These are phyloP conservation scores for Aquanectria penicillioides DNA, from an alignment of 2,329 filamentous ascomycete genomes.

Conservation along the genomic window DNA sequence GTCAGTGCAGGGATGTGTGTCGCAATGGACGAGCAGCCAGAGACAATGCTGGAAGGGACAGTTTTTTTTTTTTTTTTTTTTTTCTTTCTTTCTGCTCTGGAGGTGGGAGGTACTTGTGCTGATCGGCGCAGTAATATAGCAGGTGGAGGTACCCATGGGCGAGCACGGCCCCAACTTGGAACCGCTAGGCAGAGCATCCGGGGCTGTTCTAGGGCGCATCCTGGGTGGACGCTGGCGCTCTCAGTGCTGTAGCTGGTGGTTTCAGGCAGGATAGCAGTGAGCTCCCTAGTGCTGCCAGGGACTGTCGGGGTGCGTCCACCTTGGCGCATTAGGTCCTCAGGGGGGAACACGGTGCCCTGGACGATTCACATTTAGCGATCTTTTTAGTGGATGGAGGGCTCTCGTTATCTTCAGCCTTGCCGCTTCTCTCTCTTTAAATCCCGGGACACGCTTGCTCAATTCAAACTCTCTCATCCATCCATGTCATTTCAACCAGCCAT, in stretches of 20 bases:
- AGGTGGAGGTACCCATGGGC: conserved; percentile 1
- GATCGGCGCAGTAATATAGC: neutral
- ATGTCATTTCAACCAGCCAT: neutral
- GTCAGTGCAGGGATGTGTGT: conserved; percentile 24
- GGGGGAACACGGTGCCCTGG: conserved; percentile 7
- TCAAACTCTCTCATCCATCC: conserved; percentile 6
- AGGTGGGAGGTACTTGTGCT: conserved; percentile 7
- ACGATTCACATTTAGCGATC: neutral
- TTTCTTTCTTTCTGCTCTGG: neutral
- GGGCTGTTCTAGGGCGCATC: conserved; percentile 16
- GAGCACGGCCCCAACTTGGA: neutral
- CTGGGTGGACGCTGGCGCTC: conserved; percentile 6
- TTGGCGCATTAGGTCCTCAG: conserved; percentile 10
- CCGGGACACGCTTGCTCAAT: neutral
- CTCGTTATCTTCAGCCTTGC: conserved; percentile 13
- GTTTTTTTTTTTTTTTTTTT: conserved; percentile 18
- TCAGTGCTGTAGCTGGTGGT: neutral
- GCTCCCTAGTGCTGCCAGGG: conserved; percentile 4
- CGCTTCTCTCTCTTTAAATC: neutral
- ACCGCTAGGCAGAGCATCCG: conserved; percentile 14
- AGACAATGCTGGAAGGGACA: conserved; percentile 6
- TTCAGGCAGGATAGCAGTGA: neutral
- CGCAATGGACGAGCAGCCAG: conserved; percentile 21
- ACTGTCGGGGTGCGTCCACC: conserved; percentile 7
- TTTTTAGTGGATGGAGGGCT: conserved; percentile 6